A percentile compares a stretch with the other conserved stretches of the same genome.
Conservation (phyloP, 306 rosid genomes). For the Sicyos baderoa region DNA sequence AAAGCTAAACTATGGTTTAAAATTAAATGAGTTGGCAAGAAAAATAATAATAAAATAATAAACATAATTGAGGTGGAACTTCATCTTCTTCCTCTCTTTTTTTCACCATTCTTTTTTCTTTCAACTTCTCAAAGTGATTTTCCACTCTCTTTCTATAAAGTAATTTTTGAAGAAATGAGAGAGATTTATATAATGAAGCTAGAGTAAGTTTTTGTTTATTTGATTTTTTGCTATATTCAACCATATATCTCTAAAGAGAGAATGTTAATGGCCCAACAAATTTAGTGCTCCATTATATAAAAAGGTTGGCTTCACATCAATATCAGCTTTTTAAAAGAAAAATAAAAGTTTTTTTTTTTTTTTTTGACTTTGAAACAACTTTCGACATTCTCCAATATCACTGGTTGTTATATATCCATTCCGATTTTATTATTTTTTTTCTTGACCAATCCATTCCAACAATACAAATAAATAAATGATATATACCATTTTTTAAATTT, state of each 20-base stretch:
- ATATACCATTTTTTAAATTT: not conserved
- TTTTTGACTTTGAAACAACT: not conserved
- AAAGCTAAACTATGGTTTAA: too few species aligned
- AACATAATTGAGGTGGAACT: too few species aligned
- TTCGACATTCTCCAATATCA: not conserved
- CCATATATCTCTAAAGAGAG: not conserved
- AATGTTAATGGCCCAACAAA: not conserved
- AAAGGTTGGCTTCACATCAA: constrained; percentile 3
- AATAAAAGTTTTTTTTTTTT: too few species aligned
- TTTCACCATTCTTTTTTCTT: too few species aligned
- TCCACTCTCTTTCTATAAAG: too few species aligned
- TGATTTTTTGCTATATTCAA: not conserved
- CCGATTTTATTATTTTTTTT: not conserved
- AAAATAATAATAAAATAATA: too few species aligned
- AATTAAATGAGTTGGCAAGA: too few species aligned
- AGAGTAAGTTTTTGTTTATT: too few species aligned
- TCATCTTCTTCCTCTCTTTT: too few species aligned
- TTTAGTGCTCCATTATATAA: constrained; percentile 13
- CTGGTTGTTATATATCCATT: not conserved
- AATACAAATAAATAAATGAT: not conserved
- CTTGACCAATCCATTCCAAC: not conserved
- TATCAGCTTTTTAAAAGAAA: not conserved
- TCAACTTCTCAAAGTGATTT: too few species aligned
- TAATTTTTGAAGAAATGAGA: too few species aligned
- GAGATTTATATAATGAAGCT: too few species aligned